These are phyloP conservation scores for Pseudocercospora fijiensis DNA, from an alignment of 2,329 filamentous ascomycete species.

Conservation along the genomic window DNA sequence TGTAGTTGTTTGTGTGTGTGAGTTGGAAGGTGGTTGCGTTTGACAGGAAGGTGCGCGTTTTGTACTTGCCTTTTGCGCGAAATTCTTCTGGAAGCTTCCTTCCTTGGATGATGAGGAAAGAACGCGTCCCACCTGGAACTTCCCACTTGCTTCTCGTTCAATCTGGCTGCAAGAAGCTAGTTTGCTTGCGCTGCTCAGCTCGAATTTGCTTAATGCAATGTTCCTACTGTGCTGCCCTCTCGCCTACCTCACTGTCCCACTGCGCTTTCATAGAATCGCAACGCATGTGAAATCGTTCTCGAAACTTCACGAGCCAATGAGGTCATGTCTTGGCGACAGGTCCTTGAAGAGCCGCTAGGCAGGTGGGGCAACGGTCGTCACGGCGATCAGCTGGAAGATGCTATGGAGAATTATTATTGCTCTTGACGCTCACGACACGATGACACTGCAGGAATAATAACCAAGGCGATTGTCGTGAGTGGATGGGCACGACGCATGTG, in stretches of 20 bases:
- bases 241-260: too few relatives aligned
- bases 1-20: slow-evolving; percentile 11
- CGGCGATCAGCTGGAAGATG: slow-evolving; percentile 1
- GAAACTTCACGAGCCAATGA: background rate
- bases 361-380: background rate
- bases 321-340: background rate
- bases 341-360: background rate
- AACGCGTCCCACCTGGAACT: too few relatives aligned
- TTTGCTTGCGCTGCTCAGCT: too few relatives aligned
- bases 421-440: background rate
- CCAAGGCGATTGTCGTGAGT: background rate
- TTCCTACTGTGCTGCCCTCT: too few relatives aligned
- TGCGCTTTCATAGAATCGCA: too few relatives aligned
- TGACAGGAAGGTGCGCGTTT: background rate
- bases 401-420: background rate
- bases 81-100: too few relatives aligned
- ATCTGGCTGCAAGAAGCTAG: too few relatives aligned
- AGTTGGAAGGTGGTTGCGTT: background rate
- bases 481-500: too few relatives aligned
- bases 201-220: too few relatives aligned
- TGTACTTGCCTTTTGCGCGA: background rate
- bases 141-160: too few relatives aligned
- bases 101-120: too few relatives aligned
- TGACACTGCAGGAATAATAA: background rate
- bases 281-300: too few relatives aligned